Evolutionary conservation across 2,329 filamentous ascomycete species (phyloP).

Genomic region (Calonectria crousiana): DNA sequence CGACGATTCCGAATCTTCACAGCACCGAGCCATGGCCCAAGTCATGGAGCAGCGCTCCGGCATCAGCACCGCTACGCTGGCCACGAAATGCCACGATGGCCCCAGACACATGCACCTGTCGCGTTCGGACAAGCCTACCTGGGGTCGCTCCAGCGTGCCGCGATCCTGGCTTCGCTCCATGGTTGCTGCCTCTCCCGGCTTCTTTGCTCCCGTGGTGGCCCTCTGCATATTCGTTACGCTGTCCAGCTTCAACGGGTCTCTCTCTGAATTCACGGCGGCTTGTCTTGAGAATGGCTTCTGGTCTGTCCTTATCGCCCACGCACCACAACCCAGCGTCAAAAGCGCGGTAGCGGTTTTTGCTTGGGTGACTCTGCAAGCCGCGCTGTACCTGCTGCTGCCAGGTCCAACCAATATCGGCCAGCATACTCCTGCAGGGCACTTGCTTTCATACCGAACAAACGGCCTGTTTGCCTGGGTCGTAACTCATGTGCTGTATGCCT

Average conservation of each 20-base stretch:
- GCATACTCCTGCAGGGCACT: constrained; percentile 56
- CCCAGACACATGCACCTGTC: background rate
- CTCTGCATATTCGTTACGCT: constrained; percentile 42
- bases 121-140: constrained; percentile 9
- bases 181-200: constrained; percentile 37
- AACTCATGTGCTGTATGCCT: constrained; percentile 50
- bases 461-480: constrained; percentile 55
- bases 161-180: constrained; percentile 41
- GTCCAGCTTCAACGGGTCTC: constrained; percentile 34
- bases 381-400: constrained; percentile 30
- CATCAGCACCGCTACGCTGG: background rate
- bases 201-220: constrained; percentile 38
- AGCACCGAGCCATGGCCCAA: background rate
- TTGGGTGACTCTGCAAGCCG: constrained; percentile 30
- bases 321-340: constrained; percentile 31
- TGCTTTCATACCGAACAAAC: constrained; percentile 58
- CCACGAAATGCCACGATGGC: background rate
- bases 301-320: constrained; percentile 29
- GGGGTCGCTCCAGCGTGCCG: constrained; percentile 41
- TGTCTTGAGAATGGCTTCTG: constrained; percentile 31
- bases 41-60: background rate
- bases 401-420: constrained; percentile 48
- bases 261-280: constrained; percentile 26
- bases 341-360: constrained; percentile 26
- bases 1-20: background rate